Conservation (phyloP, 208 protist species). For the Polymyxa betae region DNA sequence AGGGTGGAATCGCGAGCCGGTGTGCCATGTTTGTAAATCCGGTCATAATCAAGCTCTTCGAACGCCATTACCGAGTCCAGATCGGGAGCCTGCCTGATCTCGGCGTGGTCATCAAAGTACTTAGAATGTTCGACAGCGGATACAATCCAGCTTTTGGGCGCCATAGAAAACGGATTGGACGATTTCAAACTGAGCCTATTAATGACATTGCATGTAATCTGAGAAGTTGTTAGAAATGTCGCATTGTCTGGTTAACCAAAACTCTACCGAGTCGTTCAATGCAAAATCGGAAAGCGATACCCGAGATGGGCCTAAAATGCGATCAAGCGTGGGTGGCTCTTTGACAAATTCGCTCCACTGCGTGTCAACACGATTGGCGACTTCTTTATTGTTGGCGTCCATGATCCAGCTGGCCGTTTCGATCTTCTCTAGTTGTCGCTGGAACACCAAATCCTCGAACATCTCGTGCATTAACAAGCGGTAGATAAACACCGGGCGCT, state of each 20-base stretch:
- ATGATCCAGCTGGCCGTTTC: slow-evolving; percentile 38
- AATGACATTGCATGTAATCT: not conserved
- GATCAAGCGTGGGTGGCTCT: not conserved
- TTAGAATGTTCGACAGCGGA: not conserved
- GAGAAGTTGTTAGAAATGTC: not conserved
- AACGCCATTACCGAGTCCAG: not conserved
- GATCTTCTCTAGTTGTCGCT: slow-evolving; percentile 54
- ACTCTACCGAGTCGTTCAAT: not conserved
- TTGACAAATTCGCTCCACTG: slow-evolving; percentile 16
- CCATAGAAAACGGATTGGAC: not conserved
- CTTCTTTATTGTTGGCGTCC: not conserved
- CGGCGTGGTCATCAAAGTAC: slow-evolving; percentile 20
- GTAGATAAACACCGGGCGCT: slow-evolving; percentile 62
- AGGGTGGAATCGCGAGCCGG: not conserved
- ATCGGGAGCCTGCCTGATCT: not conserved
- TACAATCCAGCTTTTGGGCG: not conserved
- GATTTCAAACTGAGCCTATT: not conserved
- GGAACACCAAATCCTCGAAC: slow-evolving; percentile 63
- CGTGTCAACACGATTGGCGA: not conserved
- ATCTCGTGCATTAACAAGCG: slow-evolving; percentile 58
- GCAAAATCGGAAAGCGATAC: not conserved
- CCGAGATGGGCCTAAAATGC: not conserved
- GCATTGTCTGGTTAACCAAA: not conserved
- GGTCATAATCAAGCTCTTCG: slow-evolving; percentile 42
- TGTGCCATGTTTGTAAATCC: slow-evolving; percentile 18